Evolutionary conservation across 1,284 basidiomycete species (phyloP), one percentile per base, ranked within the genome.

Genomic region (Irpex rosettiformis): DNA sequence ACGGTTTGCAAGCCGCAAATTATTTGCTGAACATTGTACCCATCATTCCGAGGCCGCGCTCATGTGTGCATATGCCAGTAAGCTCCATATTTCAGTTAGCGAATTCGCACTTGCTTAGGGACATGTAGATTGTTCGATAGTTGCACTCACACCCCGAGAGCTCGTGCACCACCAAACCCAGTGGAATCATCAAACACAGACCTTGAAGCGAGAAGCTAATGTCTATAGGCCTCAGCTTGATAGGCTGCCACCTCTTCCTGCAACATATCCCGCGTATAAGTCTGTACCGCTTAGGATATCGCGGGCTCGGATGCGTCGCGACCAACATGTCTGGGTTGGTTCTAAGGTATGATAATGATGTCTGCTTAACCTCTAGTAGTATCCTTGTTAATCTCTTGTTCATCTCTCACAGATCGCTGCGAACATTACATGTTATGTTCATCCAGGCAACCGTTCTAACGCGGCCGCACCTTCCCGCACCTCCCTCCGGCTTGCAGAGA

Each of bases 41-140:
- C 76, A 66, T 49, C 83, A 86, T 70, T 75, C 77, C 18, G 65
- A 68, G 8, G 63, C 67, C 51, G 70, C 75, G 16, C 65, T 85
- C 22, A 63, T 58, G 33, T 86, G 84, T 64, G 73, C 78, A 3
- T 83, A 78, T 61, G 59, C 73, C 69, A 79, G 83, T 82, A 65
- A 56, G 69, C 61, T 48, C 4, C 24, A 43, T 54, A 52, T 45
- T 22, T 49, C 27, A 27, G 53, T 55, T 37, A 18, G 27, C 22
- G 56, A n/a, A 18, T 18, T 3, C 40, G 13, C n/a, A 29, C 52
- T 58, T 49, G 58, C 27, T 49, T 56, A 47, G 40, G 27, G 43
- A 27, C 56, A 21, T 52, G 27, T 55, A 83, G 80, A 70, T 51
- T 83, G 81, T 58, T 37, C 59, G 25, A 21, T 42, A 22, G 30